Evolutionary conservation across 352 stramenopile genomes (phyloP).

Genomic region (Phytophthora litchii): DNA sequence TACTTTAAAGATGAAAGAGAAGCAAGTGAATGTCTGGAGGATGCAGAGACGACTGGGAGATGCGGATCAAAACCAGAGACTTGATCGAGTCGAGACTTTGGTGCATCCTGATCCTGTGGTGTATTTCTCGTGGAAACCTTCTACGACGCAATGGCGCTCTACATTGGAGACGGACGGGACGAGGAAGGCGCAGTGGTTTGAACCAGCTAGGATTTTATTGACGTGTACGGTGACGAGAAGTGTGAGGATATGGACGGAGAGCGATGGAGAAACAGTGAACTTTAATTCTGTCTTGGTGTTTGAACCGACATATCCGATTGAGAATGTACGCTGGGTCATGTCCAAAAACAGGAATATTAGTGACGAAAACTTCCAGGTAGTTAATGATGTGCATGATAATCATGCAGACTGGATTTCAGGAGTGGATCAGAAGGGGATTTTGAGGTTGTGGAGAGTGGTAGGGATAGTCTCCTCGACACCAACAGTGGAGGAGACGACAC

Average conservation of each 20-base stretch:
- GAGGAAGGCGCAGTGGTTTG: conserved; percentile 72
- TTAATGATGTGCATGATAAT: conserved; percentile 44
- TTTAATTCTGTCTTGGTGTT: conserved; percentile 57
- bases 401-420: conserved; percentile 81
- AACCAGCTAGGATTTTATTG: conserved; percentile 71
- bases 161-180: conserved; percentile 60
- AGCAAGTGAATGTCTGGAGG: conserved; percentile 62
- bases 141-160: conserved; percentile 61
- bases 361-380: conserved; percentile 71
- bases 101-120: conserved; percentile 67
- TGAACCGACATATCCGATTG: conserved; percentile 54
- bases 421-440: conserved; percentile 63
- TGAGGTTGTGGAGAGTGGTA: conserved; percentile 71
- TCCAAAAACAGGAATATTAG: conserved; percentile 84
- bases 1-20: conserved; percentile 41
- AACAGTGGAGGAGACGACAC: conserved; percentile 59
- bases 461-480: conserved; percentile 42
- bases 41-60: conserved; percentile 34
- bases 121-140: conserved; percentile 84
- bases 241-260: conserved; percentile 76
- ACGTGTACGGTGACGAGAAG: conserved; percentile 61
- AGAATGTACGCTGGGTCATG: conserved; percentile 80
- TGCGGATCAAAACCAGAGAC: conserved; percentile 19
- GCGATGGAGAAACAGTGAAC: background rate
- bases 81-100: conserved; percentile 46